Evolutionary conservation across 768 basidiomycete genomes (phyloP).

Genomic region (Nidularia sp.): DNA sequence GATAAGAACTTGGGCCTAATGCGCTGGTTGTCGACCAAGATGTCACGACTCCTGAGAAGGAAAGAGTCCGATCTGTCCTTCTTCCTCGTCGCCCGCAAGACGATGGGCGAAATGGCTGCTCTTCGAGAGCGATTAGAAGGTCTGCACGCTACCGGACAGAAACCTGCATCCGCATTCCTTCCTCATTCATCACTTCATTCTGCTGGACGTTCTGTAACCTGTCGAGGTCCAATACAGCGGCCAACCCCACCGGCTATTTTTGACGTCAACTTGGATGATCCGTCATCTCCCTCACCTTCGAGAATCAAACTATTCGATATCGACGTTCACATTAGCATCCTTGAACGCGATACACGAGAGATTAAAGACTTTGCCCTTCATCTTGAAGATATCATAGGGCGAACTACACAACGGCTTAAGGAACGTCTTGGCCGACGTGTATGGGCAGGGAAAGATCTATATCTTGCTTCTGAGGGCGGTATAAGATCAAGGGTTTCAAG

Average conservation of each 20-base stretch:
- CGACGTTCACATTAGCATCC: constrained; percentile 50
- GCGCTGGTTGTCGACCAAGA: constrained; percentile 51
- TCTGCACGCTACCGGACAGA: neutral
- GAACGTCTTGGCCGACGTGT: constrained; percentile 78
- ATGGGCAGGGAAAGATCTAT: constrained; percentile 58
- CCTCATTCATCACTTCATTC: neutral
- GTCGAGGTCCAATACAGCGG: too few relatives aligned
- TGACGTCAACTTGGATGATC: constrained; percentile 22
- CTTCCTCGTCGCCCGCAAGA: constrained; percentile 28
- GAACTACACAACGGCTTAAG: constrained; percentile 60
- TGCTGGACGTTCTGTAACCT: too few relatives aligned
- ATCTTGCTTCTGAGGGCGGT: constrained; percentile 26
- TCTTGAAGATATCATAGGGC: constrained; percentile 38
- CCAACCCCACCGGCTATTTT: constrained; percentile 15
- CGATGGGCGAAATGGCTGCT: constrained; percentile 2
- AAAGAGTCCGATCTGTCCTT: constrained; percentile 46
- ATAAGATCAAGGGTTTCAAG: constrained; percentile 25
- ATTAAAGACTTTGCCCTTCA: constrained; percentile 40
- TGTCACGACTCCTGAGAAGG: constrained; percentile 37
- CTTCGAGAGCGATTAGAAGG: neutral
- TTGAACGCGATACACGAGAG: constrained; percentile 50
- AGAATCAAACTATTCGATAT: constrained; percentile 42
- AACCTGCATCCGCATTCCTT: neutral
- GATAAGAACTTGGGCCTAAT: constrained; percentile 56
- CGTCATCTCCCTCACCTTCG: neutral